Evolutionary conservation across 768 basidiomycete genomes (phyloP).

Genomic region (Amanita subjunquillea): DNA sequence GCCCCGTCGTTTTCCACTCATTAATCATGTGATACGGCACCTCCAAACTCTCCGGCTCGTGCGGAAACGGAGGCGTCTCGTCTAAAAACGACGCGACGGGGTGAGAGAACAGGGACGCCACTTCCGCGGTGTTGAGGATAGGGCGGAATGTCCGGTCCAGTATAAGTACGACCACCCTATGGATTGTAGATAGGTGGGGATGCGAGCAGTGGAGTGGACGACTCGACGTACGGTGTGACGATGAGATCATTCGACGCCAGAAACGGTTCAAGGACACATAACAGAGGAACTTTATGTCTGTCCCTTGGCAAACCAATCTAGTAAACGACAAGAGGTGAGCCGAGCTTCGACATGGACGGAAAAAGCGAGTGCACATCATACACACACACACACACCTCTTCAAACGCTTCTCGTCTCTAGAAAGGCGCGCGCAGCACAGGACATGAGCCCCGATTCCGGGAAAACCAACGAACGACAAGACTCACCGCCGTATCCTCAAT

Average conservation of each 20-base stretch:
- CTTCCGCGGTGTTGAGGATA: constrained; percentile 70
- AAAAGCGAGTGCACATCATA: neutral
- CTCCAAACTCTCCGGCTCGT: constrained; percentile 42
- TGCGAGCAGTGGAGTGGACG: neutral
- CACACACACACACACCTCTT: constrained; percentile 69
- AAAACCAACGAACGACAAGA: constrained; percentile 3
- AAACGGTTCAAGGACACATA: constrained; percentile 76
- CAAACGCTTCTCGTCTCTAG: constrained; percentile 80
- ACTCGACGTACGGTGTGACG: constrained; percentile 70
- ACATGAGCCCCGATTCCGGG: neutral
- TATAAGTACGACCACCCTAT: constrained; percentile 77
- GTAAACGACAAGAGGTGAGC: neutral
- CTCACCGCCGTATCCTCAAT: constrained; percentile 77
- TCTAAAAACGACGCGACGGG: constrained; percentile 67
- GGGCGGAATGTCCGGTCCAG: constrained; percentile 72
- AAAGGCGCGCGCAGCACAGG: neutral
- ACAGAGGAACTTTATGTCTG: constrained; percentile 53
- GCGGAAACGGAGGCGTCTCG: constrained; percentile 37
- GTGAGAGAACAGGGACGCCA: constrained; percentile 76
- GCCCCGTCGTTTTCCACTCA: constrained; percentile 41
- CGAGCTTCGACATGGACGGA: neutral
- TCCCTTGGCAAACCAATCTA: constrained; percentile 82
- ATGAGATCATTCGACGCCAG: constrained; percentile 61
- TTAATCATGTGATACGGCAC: constrained; percentile 54
- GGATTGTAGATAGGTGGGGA: neutral